phyloP scores from a whole-genome alignment of 2,329 filamentous ascomycete genomes.

The Arthrobotrys entomopaga region DNA sequence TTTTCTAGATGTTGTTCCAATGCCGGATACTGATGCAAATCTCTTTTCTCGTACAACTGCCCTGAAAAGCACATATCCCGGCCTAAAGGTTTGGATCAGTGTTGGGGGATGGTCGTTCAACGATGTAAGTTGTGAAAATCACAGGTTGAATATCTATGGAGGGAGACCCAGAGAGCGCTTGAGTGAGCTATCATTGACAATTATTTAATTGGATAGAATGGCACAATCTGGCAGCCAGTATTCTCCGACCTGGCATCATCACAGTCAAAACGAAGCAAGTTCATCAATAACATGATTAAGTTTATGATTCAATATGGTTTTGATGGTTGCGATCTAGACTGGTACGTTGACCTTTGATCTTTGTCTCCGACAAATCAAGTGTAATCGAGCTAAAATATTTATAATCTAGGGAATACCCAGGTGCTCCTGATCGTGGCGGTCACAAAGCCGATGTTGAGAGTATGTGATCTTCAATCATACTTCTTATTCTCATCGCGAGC shows the following conservation, averaged over 20 bases:
- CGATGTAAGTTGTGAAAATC: slow-evolving; percentile 17
- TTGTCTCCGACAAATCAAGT: slow-evolving; percentile 11
- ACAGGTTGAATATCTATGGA: background rate
- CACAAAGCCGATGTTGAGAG: slow-evolving; percentile 30
- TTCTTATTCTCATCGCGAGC: background rate
- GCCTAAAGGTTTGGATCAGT: slow-evolving; percentile 45
- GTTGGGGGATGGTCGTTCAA: slow-evolving; percentile 43
- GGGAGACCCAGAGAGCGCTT: background rate
- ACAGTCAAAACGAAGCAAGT: slow-evolving; percentile 60
- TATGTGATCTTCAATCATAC: background rate
- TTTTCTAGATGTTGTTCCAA: slow-evolving; percentile 27
- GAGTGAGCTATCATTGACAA: background rate
- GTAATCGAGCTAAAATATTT: slow-evolving; percentile 54
- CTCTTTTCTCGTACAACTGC: slow-evolving; percentile 44
- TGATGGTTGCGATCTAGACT: slow-evolving; percentile 64
- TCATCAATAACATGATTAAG: slow-evolving; percentile 61
- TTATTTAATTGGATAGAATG: slow-evolving; percentile 6
- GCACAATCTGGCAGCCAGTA: slow-evolving; percentile 4
- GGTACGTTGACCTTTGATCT: slow-evolving; percentile 61
- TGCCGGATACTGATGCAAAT: slow-evolving; percentile 26
- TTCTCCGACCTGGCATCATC: slow-evolving; percentile 60
- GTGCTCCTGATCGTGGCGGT: slow-evolving; percentile 52
- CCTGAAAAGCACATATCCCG: slow-evolving; percentile 42
- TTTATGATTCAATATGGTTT: slow-evolving; percentile 65
- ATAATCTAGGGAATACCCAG: slow-evolving; percentile 54